Evolutionary conservation across 2,329 filamentous ascomycete species (phyloP).

Genomic region (Cladosporium sp.): DNA sequence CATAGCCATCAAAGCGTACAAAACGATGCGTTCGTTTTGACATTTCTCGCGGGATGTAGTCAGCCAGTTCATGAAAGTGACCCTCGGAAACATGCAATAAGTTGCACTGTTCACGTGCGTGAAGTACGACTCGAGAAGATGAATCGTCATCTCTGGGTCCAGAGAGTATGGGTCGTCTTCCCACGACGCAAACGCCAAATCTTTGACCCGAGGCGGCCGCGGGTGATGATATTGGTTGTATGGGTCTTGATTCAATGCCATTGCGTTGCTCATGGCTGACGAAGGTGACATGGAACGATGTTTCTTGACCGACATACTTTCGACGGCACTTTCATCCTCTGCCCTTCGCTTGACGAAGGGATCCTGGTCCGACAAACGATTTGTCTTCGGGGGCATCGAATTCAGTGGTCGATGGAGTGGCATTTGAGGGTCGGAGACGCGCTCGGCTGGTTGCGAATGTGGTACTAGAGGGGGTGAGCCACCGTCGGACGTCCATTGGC

Average conservation of each 20-base stretch:
- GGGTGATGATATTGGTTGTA: background rate
- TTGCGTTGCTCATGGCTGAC: background rate
- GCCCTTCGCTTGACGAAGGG: constrained; percentile 22
- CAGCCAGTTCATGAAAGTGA: constrained; percentile 51
- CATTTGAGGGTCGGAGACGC: constrained; percentile 15
- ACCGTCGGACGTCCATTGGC: constrained; percentile 13
- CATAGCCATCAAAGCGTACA: constrained; percentile 55
- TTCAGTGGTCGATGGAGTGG: constrained; percentile 1
- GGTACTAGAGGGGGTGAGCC: constrained; percentile 20
- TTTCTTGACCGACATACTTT: constrained; percentile 22
- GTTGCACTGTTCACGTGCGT: constrained; percentile 49
- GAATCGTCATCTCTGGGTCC: constrained; percentile 44
- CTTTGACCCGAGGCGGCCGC: background rate
- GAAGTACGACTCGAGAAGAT: constrained; percentile 53
- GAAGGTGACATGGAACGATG: constrained; percentile 26
- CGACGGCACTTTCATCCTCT: constrained; percentile 21
- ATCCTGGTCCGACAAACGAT: constrained; percentile 19
- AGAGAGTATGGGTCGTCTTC: constrained; percentile 49
- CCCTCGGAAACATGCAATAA: constrained; percentile 51
- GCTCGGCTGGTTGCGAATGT: background rate
- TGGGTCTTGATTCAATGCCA: background rate
- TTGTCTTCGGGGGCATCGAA: background rate
- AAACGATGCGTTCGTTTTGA: constrained; percentile 49
- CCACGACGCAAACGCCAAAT: constrained; percentile 26
- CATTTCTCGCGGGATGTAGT: constrained; percentile 41